Percentiles rank a stretch among this genome's conserved stretches.
Conservation (phyloP, 371 early-diverging fungal species). For the Syncephalastrum racemosum region DNA sequence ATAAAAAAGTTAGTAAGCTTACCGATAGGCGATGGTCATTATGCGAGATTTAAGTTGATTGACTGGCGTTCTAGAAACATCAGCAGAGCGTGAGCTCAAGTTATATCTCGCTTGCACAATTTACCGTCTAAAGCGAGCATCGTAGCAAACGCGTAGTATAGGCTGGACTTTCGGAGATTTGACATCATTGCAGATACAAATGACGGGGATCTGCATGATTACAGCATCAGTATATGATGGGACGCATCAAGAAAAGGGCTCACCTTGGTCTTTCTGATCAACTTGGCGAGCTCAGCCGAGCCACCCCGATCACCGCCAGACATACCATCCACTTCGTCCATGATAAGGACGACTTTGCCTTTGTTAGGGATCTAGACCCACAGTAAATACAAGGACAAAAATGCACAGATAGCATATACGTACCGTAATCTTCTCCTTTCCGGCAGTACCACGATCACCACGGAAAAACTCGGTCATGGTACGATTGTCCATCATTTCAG, state of each 20-base stretch:
- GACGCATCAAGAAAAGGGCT: conserved; percentile 1
- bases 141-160: conserved; percentile 87
- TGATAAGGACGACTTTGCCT: conserved; percentile 81
- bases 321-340: conserved; percentile 99
- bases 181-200: conserved; percentile 99
- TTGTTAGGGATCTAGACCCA: conserved; percentile 22
- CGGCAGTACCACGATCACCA: not conserved
- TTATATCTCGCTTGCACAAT: conserved; percentile 61
- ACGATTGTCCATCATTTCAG: conserved; percentile 62
- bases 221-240: no score
- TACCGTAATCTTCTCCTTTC: conserved; percentile 1
- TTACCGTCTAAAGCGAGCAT: conserved; percentile 85
- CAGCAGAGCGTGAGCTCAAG: conserved; percentile 56
- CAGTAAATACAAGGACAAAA: not conserved
- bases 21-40: conserved; percentile 75
- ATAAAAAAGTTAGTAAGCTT: conserved; percentile 9
- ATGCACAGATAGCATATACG: not conserved
- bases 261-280: conserved; percentile 91
- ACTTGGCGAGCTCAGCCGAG: conserved; percentile 81
- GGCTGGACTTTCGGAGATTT: conserved; percentile 89
- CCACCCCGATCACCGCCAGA: conserved; percentile 99
- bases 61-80: conserved; percentile 38
- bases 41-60: conserved; percentile 70
- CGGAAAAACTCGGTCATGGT: conserved; percentile 71
- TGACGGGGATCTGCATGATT: conserved; percentile 81